Evolutionary conservation across 352 stramenopile genomes (phyloP).

Genomic region (Phytophthora constricta): DNA sequence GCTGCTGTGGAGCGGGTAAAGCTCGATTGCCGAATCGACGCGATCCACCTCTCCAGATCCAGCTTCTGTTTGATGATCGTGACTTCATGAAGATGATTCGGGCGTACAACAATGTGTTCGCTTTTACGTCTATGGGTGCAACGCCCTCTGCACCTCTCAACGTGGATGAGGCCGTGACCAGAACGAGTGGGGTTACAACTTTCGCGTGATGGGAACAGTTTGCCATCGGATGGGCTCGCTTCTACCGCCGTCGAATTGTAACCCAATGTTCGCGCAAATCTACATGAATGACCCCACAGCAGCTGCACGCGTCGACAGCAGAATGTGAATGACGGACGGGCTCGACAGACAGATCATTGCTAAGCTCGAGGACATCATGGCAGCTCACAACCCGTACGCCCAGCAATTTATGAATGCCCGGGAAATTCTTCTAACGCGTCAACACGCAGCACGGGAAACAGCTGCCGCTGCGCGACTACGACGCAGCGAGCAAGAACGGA

Average conservation of each 20-base stretch:
- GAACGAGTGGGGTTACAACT: slow-evolving; percentile 6
- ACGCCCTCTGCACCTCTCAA: not conserved
- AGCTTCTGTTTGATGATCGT: not conserved
- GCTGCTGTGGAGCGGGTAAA: not conserved
- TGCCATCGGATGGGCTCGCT: slow-evolving; percentile 2
- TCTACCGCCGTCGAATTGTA: not conserved
- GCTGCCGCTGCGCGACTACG: not conserved
- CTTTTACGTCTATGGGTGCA: slow-evolving; percentile 14
- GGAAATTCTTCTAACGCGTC: no score
- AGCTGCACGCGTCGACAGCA: not conserved
- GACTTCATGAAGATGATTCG: not conserved
- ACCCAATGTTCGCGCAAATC: slow-evolving; percentile 12
- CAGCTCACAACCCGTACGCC: not conserved
- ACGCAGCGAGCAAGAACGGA: not conserved
- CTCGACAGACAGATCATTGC: not conserved
- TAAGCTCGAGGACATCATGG: slow-evolving; percentile 11
- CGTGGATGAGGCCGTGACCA: slow-evolving; percentile 5
- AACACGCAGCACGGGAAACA: no score
- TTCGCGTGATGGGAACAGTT: not conserved
- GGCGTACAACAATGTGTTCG: slow-evolving; percentile 21
- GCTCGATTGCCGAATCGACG: not conserved
- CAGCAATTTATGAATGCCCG: slow-evolving; percentile 6
- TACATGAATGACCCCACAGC: slow-evolving; percentile 18
- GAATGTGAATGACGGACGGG: not conserved
- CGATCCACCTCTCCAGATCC: not conserved